Evolutionary conservation across 768 basidiomycete species (phyloP), one percentile per base, ranked within the genome.

Genomic region (Holtermannia corniformis): DNA sequence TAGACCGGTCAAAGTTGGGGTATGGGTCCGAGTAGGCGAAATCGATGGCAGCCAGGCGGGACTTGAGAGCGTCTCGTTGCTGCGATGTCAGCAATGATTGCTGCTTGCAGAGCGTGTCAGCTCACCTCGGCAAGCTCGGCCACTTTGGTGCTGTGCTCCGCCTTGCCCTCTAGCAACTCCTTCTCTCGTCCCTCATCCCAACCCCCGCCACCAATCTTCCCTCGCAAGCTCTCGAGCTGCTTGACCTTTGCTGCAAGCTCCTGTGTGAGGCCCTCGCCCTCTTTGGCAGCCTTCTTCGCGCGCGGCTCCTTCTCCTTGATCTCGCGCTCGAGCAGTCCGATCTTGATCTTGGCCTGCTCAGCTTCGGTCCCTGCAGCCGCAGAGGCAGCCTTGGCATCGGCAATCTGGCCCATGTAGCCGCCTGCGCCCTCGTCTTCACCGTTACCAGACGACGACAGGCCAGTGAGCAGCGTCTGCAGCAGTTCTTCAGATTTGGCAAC

Each of bases 371-470:
- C 76, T 0, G 83, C 84, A 49, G 87, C 84, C 0, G 89, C 82
- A 0, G 85, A 73, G 2, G 82, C 81, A 1, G 80, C 80, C 61
- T 82, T 82, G 0, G 91, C 87, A 13, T 87, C 83, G 0, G 91
- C 86, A 41, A 99, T 80, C 70, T 96, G 92, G 19, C 91, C 95
- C 82, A 97, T 85, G 72, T 96, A 97, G 0, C 95, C 95, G 2
- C 91, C 89, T 7, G 86, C 83, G 21, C 63, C 69, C 10, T 82
- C 80, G 16, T 81, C 79, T 40, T 81, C 82, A 53, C 80, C 81
- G 47, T 78, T 78, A 40, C 75, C 78, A 3, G 86, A 84, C 1
- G 90, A 82, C 4, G 69, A 64, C 10, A 96, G 81, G 42, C 95
- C 95, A 0, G 93, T 97, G 44, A 93, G 78, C 19, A 97, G 81